Percentiles rank a stretch among this genome's conserved stretches.
Evolutionary conservation across 805 yeast species (phyloP).

Genomic region (Schwanniomyces polymorphus): DNA sequence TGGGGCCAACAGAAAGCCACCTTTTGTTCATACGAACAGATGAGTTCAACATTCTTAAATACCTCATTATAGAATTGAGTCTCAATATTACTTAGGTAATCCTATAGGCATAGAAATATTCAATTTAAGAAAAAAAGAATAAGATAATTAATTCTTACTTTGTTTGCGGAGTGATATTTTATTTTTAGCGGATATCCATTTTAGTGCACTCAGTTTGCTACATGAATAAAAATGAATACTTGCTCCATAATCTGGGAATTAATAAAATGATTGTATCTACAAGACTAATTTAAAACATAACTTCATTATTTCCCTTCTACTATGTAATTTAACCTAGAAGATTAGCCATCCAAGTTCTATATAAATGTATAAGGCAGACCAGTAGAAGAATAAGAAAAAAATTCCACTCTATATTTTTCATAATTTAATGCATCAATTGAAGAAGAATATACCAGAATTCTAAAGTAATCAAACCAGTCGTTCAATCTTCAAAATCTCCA

Average conservation of each 20-base stretch:
- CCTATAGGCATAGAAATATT: too few species aligned
- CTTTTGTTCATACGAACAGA: background rate
- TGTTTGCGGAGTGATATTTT: background rate
- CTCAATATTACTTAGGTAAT: too few species aligned
- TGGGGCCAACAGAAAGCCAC: background rate
- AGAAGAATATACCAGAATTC: background rate
- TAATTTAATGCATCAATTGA: background rate
- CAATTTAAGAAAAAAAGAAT: too few species aligned
- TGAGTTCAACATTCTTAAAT: background rate
- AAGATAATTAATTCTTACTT: background rate
- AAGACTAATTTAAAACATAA: background rate
- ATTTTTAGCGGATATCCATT: background rate
- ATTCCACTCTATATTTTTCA: background rate
- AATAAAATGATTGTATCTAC: too few species aligned
- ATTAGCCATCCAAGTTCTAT: background rate
- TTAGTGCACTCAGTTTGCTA: background rate
- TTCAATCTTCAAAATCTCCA: slow-evolving; percentile 27
- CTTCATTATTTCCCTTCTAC: slow-evolving; percentile 2
- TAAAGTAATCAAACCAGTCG: background rate
- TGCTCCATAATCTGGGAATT: background rate
- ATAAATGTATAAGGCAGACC: background rate
- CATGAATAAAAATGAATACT: too few species aligned
- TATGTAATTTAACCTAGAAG: background rate
- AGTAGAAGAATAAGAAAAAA: background rate
- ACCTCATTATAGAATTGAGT: background rate